Percentiles rank a stretch among this genome's conserved stretches.
Evolutionary conservation across 2,329 filamentous ascomycete species (phyloP).

Genomic region (Fusarium foetens): DNA sequence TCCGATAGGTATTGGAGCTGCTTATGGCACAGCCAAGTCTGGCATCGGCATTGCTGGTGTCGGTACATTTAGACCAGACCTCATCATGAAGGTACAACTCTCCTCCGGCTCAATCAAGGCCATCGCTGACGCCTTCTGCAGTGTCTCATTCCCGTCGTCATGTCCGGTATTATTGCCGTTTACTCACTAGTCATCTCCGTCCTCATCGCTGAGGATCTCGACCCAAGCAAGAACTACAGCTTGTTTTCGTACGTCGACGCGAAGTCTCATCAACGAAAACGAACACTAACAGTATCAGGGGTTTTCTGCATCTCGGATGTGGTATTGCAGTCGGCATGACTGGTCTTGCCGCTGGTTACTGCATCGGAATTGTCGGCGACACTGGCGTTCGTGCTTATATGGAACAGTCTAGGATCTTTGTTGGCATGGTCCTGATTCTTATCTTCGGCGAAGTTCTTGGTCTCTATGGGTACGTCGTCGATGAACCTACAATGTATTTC

Average conservation of each 20-base stretch:
- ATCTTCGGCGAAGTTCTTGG: constrained; percentile 99
- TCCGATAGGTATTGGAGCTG: constrained; percentile 71
- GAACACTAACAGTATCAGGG: constrained; percentile 59
- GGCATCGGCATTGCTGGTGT: constrained; percentile 89
- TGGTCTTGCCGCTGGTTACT: constrained; percentile 93
- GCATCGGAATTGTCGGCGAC: constrained; percentile 95
- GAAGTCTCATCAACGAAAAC: not conserved
- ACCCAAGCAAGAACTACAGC: constrained; percentile 77
- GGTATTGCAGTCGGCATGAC: constrained; percentile 92
- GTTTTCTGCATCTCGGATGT: constrained; percentile 92
- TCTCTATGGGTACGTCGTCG: constrained; percentile 82
- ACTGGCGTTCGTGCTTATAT: constrained; percentile 94
- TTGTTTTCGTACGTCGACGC: constrained; percentile 76
- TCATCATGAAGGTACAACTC: constrained; percentile 84
- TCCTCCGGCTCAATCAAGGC: not conserved
- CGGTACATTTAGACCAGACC: constrained; percentile 83
- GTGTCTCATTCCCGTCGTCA: constrained; percentile 90
- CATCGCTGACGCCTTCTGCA: constrained; percentile 49
- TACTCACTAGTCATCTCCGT: constrained; percentile 98
- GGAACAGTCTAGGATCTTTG: constrained; percentile 94
- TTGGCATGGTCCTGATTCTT: constrained; percentile 97
- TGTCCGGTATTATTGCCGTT: constrained; percentile 99
- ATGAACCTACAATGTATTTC: not conserved
- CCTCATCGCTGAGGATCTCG: constrained; percentile 90
- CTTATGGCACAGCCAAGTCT: constrained; percentile 88